phyloP scores from a whole-genome alignment of 257 asterid genomes.

The Scutellaria galericulata region DNA sequence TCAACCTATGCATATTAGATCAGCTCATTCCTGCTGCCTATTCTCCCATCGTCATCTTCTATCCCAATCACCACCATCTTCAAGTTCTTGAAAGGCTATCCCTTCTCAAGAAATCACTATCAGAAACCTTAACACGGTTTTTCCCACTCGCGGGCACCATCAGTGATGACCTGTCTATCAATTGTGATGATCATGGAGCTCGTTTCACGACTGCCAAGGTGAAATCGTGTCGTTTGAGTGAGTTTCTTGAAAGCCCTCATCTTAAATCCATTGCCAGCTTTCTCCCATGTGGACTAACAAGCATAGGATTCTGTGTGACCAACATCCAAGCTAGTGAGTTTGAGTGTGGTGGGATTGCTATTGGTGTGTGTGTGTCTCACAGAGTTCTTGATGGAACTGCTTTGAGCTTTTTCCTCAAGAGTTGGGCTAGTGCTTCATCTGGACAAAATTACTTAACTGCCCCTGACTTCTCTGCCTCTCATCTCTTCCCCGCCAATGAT shows the following conservation, averaged over 20 bases:
- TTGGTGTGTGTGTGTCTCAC: slow-evolving; percentile 71
- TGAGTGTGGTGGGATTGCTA: slow-evolving; percentile 77
- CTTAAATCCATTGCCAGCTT: slow-evolving; percentile 45
- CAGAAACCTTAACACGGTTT: slow-evolving; percentile 52
- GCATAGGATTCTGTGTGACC: slow-evolving; percentile 44
- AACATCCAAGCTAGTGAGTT: slow-evolving; percentile 63
- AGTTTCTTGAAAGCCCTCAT: slow-evolving; percentile 54
- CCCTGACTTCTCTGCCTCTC: slow-evolving; percentile 57
- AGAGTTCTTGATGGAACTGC: slow-evolving; percentile 71
- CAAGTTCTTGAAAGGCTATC: slow-evolving; percentile 39
- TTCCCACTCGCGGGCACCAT: slow-evolving; percentile 75
- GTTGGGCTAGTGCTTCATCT: slow-evolving; percentile 55
- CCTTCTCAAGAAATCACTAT: slow-evolving; percentile 57
- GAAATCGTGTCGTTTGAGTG: slow-evolving; percentile 34
- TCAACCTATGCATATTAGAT: slow-evolving; percentile 59
- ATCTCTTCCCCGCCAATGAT: slow-evolving; percentile 54
- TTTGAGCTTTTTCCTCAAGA: slow-evolving; percentile 52
- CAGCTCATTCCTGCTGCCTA: slow-evolving; percentile 78
- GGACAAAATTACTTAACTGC: background rate
- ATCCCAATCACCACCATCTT: slow-evolving; percentile 42
- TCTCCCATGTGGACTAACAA: slow-evolving; percentile 55
- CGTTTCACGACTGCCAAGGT: slow-evolving; percentile 51
- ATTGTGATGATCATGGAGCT: slow-evolving; percentile 73
- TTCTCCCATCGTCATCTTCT: slow-evolving; percentile 70
- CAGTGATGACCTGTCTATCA: slow-evolving; percentile 58